Percentiles rank a stretch among this genome's conserved stretches.
Evolutionary conservation across 768 basidiomycete genomes (phyloP).

Genomic region (Russula lepida): DNA sequence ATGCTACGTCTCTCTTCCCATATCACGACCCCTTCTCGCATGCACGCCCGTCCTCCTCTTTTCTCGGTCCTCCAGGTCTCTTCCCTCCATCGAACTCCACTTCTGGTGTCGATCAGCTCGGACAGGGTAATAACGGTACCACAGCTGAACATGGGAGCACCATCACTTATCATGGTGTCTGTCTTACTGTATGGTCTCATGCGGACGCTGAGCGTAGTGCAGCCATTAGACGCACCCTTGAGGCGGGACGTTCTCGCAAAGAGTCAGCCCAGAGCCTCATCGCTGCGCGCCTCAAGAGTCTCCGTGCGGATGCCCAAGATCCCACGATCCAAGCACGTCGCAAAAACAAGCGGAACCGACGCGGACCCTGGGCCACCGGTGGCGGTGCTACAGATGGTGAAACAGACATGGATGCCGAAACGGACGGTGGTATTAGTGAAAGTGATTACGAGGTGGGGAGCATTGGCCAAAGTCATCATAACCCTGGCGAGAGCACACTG

Average conservation of each 20-base stretch:
- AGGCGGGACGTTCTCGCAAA: conserved; percentile 68
- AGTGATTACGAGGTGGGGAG: conserved; percentile 82
- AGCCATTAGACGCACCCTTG: conserved; percentile 77
- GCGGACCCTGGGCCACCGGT: conserved; percentile 61
- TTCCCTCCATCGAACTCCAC: conserved; percentile 31
- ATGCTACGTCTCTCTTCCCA: conserved; percentile 63
- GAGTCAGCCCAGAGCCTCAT: conserved; percentile 71
- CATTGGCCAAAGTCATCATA: conserved; percentile 64
- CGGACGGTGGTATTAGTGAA: conserved; percentile 73
- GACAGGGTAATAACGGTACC: not conserved
- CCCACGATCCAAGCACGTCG: conserved; percentile 51
- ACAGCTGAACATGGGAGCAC: conserved; percentile 31
- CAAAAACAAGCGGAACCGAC: conserved; percentile 46
- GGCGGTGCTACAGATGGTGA: conserved; percentile 52
- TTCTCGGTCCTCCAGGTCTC: conserved; percentile 67
- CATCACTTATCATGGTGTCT: conserved; percentile 82
- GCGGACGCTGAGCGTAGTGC: conserved; percentile 81
- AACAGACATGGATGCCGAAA: conserved; percentile 60
- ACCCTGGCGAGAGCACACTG: conserved; percentile 79
- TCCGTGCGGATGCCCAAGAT: conserved; percentile 49
- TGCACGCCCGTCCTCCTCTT: conserved; percentile 69
- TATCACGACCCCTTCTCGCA: conserved; percentile 68
- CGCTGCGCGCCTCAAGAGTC: conserved; percentile 55
- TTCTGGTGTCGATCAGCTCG: conserved; percentile 20
- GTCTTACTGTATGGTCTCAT: conserved; percentile 92